Evolutionary conservation across 176 grass and related monocot species (phyloP), one percentile per base, ranked within the genome.

Genomic region (Aechmea fasciata): DNA sequence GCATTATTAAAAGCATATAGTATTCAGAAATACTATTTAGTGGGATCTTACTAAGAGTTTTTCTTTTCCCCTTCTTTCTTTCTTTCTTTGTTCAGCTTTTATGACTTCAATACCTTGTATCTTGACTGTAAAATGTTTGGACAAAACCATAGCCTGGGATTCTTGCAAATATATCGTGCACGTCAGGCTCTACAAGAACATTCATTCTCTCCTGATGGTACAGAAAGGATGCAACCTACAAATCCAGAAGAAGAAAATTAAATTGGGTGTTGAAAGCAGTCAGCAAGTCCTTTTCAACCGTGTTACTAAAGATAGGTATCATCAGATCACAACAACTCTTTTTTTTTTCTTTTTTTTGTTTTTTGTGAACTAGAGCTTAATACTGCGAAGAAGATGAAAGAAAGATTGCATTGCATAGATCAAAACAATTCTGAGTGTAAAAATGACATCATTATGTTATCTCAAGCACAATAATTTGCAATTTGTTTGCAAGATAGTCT

Each of bases 131-230:
- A 77, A 99, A 99, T 71, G 94, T 99, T 65, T 99, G 94, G 47
- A 99, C 84, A 87, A 99, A 99, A 71, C 94, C 89, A 93, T 87
- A 99, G 82, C 94, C 94, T 79, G 90, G 90, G 77, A 93, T 90
- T 73, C 94, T 88, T 72, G 94, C 94, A 90, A 99, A 99, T 78
- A 84, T 77, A 90, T 99, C 94, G 84, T 99, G 90, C 64, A 99
- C 90, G 78, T 99, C 94, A 72, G 95, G 95, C 85, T 99, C 95
- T 74, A 99, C 95, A 78, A 99, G 95, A 84, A 99, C 94, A 85
- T 88, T 99, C 90, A 99, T 90, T 80, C 86, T 99, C 84, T 99
- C 90, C 82, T 93, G 90, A 78, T 93, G 81, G 75, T 99, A 73
- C 18, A 99, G 74, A 83, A 88, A 99, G 67, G 87, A 93, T 67